phyloP scores from a whole-genome alignment of 1,139 yeast species.

The Keqinozyma sinolaborantium region DNA sequence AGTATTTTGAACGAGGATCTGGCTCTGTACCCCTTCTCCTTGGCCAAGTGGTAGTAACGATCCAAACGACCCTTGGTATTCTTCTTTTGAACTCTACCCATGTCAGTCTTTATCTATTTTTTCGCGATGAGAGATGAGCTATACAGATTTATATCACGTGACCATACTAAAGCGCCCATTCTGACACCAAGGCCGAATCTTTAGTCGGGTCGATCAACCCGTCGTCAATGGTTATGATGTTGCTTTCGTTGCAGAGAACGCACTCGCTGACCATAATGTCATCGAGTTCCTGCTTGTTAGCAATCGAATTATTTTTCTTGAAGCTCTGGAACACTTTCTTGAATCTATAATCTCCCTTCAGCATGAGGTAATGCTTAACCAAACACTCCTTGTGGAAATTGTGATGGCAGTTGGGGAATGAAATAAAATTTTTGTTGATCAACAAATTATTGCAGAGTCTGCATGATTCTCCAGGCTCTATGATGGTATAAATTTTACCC shows the following conservation, averaged over 20 bases:
- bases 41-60: conserved; percentile 91
- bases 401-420: conserved; percentile 85
- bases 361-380: conserved; percentile 51
- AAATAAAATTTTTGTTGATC: conserved; percentile 68
- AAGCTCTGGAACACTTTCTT: conserved; percentile 59
- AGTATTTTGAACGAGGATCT: conserved; percentile 96
- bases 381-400: conserved; percentile 88
- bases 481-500: conserved; percentile 36
- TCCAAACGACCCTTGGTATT: conserved; percentile 99
- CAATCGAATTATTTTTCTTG: conserved; percentile 37
- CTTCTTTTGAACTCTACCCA: conserved; percentile 96
- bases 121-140: conserved; percentile 6
- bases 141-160: too few species aligned
- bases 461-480: conserved; percentile 87
- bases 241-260: conserved; percentile 73
- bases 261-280: conserved; percentile 64
- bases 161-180: conserved; percentile 21
- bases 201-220: conserved; percentile 23
- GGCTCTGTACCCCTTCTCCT: conserved; percentile 97
- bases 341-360: conserved; percentile 65
- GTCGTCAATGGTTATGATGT: conserved; percentile 68
- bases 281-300: conserved; percentile 49
- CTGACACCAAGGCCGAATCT: conserved; percentile 17
- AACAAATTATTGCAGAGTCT: conserved; percentile 64
- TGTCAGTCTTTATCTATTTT: conserved; percentile 15